Base-by-base conservation (phyloP, 768 basidiomycete genomes). In the Mycena maculata region DNA sequence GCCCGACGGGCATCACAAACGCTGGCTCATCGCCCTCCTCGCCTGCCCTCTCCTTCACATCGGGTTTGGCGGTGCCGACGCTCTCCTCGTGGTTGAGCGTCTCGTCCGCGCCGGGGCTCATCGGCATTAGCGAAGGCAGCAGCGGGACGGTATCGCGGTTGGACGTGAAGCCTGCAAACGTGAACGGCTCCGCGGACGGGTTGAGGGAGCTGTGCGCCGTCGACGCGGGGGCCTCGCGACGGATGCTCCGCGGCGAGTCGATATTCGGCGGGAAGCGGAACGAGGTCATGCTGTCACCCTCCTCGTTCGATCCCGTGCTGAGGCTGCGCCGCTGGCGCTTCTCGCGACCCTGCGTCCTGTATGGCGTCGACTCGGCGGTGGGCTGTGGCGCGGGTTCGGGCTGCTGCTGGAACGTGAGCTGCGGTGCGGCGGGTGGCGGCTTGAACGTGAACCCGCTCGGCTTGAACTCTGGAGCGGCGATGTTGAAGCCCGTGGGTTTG, bases 381-480 rank as follows among this genome's bases (percentile, higher is more conserved):
- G 75, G 67, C 39, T 60, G 47, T 68, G 71, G 28, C 65, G 71
- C 52, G 49, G 60, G 60, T 64, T 76, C 75, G 10, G 74, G 74
- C 10, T 74, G 74, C 10, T 74, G 62, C 7, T 73, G 75, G 45
- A 84, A 77, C 11, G 85, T 79, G 78, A 93, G 83, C 50, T 86
- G 83, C 20, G 92, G 91, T 8, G 87, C 87, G 54, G 86, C 90
- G 12, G 86, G 77, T 16, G 92, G 90, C 31, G 89, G 87, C n/a
- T 85, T 83, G 86, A 95, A 95, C 20, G 87, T 92, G 78, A 95
- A 95, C 20, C 85, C 85, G 4, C 79, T 77, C 10, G 94, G 94
- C 74, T 90, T 94, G 79, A 95, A 95, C 76, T 94, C 94, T 16
- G 86, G 86, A 3, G 94, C 94, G 23, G 90, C 85, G 7, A 87